Evolutionary conservation across 768 basidiomycete genomes (phyloP), one percentile per base, ranked within the genome.

Genomic region (Tephrocybe sp.): DNA sequence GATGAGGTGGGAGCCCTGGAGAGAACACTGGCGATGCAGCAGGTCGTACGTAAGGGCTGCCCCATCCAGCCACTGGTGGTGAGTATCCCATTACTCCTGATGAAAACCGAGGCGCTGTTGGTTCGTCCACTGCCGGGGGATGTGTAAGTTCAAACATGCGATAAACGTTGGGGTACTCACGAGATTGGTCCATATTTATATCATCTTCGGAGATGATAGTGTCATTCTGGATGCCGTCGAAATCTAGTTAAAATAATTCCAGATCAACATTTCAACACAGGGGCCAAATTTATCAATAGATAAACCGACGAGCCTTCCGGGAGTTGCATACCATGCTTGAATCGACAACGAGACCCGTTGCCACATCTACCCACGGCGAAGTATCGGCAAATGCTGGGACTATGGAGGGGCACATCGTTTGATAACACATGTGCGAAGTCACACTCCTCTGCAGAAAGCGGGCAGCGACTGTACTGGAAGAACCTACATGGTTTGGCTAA

Each of bases 401-500:
- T 65, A 12, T 51, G 61, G 18, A 62, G 38, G 10, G 61, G 41
- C 18, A 59, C 55, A 15, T 64, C 53, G 42, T 71, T 64, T 23
- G 64, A 58, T 15, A 72, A 50, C 33, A 75, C 62, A 58, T 79
- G 77, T 30, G 71, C 70, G 59, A 79, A 78, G 55, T 78, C 74
- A 61, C 78, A 79, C 21, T 70, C 72, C 28, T 74, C 72, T 26
- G 71, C 70, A n/a, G 76, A 60, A 46, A 72, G 65, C 12, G 74
- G 71, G 57, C 77, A 79, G 51, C 59, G 69, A 40, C 65, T 67
- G 14, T 66, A 54, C 60, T 78, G 76, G 51, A 72, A 79, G 59
- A 68, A 79, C 62, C 69, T 74, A 63, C 77, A 79, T 20, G 76
- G 77, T 62, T 78, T 79, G 20, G 76, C 77, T 79, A 58, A 45